Evolutionary conservation across 148 eudicot genomes (phyloP).

Genomic region (Vaccinium macrocarpon): DNA sequence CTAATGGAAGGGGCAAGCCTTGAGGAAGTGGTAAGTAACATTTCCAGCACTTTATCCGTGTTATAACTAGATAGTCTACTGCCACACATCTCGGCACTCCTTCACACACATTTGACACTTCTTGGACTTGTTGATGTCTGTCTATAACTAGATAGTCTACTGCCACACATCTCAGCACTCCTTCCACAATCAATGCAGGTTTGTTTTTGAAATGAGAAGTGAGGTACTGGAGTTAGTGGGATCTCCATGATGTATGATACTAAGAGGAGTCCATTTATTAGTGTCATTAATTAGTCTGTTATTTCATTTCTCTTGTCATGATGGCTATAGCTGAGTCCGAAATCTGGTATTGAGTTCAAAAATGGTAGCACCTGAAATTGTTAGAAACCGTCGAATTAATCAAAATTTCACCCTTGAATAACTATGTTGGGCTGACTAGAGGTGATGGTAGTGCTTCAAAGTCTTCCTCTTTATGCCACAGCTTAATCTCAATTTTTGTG

Average conservation of each 20-base stretch:
- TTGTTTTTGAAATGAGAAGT: not conserved
- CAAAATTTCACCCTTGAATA: not conserved
- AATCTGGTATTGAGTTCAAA: constrained; percentile 4
- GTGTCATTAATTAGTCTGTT: not conserved
- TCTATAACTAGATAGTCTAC: not conserved
- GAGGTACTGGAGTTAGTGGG: not conserved
- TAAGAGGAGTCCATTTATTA: not conserved
- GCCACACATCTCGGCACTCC: not conserved
- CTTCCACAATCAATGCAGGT: not conserved
- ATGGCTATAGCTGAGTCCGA: not conserved
- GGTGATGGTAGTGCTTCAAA: not conserved
- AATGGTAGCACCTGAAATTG: not conserved
- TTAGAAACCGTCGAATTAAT: no score
- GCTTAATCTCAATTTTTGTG: not conserved
- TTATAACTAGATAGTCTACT: constrained; percentile 1
- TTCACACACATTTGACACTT: not conserved
- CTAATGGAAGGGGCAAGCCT: constrained; percentile 86
- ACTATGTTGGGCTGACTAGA: not conserved
- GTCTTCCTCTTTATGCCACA: not conserved
- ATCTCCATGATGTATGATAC: not conserved
- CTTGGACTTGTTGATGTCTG: not conserved
- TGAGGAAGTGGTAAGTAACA: constrained; percentile 77
- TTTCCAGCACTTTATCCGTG: not conserved
- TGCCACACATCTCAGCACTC: not conserved
- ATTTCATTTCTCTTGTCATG: no score